Base-by-base conservation (phyloP, 1,284 basidiomycete species). In the Pholiota adiposa region DNA sequence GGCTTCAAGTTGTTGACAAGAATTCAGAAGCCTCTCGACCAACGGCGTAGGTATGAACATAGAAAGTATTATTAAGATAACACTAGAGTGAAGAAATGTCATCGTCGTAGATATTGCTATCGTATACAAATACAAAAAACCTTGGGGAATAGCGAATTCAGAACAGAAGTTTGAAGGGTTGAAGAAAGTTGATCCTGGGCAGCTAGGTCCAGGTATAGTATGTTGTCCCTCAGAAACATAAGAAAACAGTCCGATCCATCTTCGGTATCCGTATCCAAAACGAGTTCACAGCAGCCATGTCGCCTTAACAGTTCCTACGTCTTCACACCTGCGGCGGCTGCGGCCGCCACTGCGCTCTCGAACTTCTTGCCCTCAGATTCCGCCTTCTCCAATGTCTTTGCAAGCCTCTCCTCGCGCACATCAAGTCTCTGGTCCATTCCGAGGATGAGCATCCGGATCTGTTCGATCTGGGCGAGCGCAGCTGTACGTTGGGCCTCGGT, bases 341-440 rank as follows among this genome's bases (percentile, higher is more conserved):
- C 57, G 3, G 57, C 56, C 8, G 52, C 59, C 7, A 53, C 58
- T 23, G 58, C 62, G 16, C 18, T 59, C 62, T 87, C 83, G 64
- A 82, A 86, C 64, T 76, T 80, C 48, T 73, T 71, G 14, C 80
- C 77, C 67, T 90, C 87, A 11, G 70, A 72, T 67, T 90, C 87
- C 2, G 89, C 89, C 25, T 78, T 79, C 67, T 85, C 80, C 11
- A 91, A 75, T 23, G 77, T 83, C 72, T 88, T 85, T 11, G 73
- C 66, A 27, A 92, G 73, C 67, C 84, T 85, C 40, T 85, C 83
- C 65, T 92, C 87, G 40, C 89, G 80, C 25, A 72, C 73, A 62
- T 89, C 82, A 63, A 92, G 76, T 51, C 89, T 81, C 65, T 91
- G 85, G 63, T 91, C 89, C 87, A 92, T 91, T 0, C 90, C 90